These are phyloP conservation scores for Pseudotulostoma volvatum DNA, from an alignment of 495 filamentous ascomycete species.

Conservation along the genomic window DNA sequence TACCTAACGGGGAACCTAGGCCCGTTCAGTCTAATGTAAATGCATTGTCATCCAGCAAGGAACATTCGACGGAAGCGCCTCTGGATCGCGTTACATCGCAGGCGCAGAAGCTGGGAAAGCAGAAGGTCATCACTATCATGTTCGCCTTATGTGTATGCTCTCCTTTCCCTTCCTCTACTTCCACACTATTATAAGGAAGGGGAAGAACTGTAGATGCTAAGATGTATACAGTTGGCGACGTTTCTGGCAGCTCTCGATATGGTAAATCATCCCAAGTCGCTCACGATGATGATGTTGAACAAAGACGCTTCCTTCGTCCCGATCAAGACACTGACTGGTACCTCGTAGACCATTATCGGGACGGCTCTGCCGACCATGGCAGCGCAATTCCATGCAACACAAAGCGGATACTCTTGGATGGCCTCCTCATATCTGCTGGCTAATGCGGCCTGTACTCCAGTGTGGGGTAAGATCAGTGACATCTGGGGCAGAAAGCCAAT, in stretches of 20 bases:
- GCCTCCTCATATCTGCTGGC: conserved; percentile 55
- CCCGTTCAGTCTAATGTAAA: neutral
- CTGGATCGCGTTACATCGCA: conserved; percentile 25
- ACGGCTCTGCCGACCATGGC: conserved; percentile 49
- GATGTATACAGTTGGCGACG: conserved; percentile 26
- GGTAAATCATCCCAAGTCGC: conserved; percentile 22
- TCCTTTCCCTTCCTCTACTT: neutral
- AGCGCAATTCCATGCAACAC: conserved; percentile 39
- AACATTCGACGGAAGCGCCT: conserved; percentile 8
- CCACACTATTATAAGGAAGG: neutral
- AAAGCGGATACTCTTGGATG: conserved; percentile 63
- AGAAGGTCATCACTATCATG: conserved; percentile 35
- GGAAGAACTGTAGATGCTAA: neutral
- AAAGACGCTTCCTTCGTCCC: no score
- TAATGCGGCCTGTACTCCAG: conserved; percentile 48
- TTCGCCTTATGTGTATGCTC: conserved; percentile 32
- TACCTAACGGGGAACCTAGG: neutral
- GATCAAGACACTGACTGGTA: neutral
- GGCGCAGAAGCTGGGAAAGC: conserved; percentile 28
- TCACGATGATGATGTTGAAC: no score
- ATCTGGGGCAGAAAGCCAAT: conserved; percentile 78
- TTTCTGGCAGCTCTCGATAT: conserved; percentile 40
- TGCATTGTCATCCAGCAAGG: neutral
- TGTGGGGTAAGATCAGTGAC: conserved; percentile 74
- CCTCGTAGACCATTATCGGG: conserved; percentile 32